phyloP scores from a whole-genome alignment of 768 basidiomycete genomes.

The Lactifluus piperatus region DNA sequence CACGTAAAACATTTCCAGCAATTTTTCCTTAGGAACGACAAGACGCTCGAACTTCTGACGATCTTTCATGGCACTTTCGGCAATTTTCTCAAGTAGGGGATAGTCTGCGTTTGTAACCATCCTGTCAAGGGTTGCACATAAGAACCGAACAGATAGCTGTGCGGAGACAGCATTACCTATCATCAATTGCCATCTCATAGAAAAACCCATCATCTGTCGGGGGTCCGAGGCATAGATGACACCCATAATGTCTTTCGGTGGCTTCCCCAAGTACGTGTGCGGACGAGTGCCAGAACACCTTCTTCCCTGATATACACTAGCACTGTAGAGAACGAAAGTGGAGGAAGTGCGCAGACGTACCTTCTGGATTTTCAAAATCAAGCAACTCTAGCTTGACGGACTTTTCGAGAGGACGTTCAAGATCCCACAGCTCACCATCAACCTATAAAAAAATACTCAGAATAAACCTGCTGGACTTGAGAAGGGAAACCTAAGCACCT shows the following conservation, averaged over 20 bases:
- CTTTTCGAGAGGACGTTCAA: conserved; percentile 87
- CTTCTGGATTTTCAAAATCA: conserved; percentile 90
- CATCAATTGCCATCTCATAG: conserved; percentile 94
- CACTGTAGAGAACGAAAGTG: neutral
- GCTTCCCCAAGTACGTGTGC: conserved; percentile 98
- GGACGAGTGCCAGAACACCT: conserved; percentile 99
- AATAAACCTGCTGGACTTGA: neutral
- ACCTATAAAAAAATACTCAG: conserved; percentile 39
- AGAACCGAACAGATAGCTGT: neutral
- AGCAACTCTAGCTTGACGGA: conserved; percentile 75
- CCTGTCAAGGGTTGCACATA: conserved; percentile 30
- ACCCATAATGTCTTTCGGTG: conserved; percentile 92
- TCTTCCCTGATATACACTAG: conserved; percentile 65
- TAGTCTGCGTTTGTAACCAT: conserved; percentile 78
- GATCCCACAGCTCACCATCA: conserved; percentile 83
- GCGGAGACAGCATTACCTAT: conserved; percentile 40
- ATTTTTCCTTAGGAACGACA: conserved; percentile 87
- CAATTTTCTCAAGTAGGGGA: conserved; percentile 78
- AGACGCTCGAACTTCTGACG: conserved; percentile 96
- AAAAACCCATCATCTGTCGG: conserved; percentile 98
- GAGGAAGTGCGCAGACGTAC: conserved; percentile 29
- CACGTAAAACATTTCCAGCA: conserved; percentile 94
- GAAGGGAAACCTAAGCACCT: conserved; percentile 41
- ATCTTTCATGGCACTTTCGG: conserved; percentile 86
- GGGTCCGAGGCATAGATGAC: conserved; percentile 93